phyloP scores from a whole-genome alignment of 345 rosid species.

The Iberis pinnata region DNA sequence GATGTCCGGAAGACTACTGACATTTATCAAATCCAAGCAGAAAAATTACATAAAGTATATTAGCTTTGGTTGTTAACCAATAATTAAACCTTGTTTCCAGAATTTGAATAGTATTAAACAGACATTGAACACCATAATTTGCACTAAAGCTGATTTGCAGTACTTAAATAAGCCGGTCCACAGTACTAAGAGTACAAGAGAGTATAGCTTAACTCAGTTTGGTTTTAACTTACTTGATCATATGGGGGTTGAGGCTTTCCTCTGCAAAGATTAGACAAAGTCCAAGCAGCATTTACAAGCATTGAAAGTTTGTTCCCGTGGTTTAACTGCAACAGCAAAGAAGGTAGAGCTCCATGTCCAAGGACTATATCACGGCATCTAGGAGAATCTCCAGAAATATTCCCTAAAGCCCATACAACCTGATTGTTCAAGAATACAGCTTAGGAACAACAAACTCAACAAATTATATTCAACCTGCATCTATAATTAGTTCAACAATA shows the following conservation, averaged over 20 bases:
- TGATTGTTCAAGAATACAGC: constrained; percentile 14
- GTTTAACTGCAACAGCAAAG: constrained; percentile 23
- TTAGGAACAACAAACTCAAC: neutral
- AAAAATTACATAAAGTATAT: neutral
- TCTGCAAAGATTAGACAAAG: constrained; percentile 50
- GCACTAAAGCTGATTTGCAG: neutral
- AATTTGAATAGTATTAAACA: neutral
- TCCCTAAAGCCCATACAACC: constrained; percentile 37
- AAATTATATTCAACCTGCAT: constrained; percentile 1
- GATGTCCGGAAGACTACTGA: constrained; percentile 7
- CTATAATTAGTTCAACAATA: neutral
- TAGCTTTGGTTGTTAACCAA: neutral
- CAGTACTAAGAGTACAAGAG: neutral
- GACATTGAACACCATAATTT: constrained; percentile 3
- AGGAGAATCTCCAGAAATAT: constrained; percentile 34
- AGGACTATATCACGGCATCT: constrained; percentile 36
- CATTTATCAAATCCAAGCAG: constrained; percentile 2
- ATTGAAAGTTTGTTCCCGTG: constrained; percentile 24
- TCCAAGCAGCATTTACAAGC: constrained; percentile 32
- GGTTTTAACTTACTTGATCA: constrained; percentile 50
- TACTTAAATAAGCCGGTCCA: constrained; percentile 1
- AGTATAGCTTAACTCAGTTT: neutral
- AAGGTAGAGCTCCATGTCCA: constrained; percentile 29
- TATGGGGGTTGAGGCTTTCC: constrained; percentile 82
- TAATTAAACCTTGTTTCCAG: neutral